Evolutionary conservation across 495 filamentous ascomycete species (phyloP), one percentile per base, ranked within the genome.

Genomic region (Penicillium antarcticum): DNA sequence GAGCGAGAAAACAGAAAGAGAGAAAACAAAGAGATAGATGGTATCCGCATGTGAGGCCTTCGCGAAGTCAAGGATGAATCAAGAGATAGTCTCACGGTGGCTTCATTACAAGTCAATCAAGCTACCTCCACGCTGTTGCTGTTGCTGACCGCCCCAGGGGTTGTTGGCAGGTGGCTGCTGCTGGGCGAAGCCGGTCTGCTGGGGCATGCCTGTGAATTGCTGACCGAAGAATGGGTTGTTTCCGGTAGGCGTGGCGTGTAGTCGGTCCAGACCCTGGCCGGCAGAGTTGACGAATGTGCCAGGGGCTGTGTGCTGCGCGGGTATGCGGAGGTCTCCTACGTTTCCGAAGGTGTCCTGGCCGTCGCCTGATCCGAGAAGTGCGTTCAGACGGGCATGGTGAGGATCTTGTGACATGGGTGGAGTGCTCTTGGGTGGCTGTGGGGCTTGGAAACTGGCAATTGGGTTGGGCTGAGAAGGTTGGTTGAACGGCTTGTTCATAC

Each of bases 341-440:
- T 99, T 99, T 45, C 94, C 94, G 66, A 96, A 99, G 1, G 95
- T 97, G 65, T 99, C 94, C 73, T 91, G 86, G 18, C 94, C 94
- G 38, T 97, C 95, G 49, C 94, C 91, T 18, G 77, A 77, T 7
- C 88, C 80, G 38, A 99, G 81, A 11, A 99, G 86, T n/a, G 87
- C 83, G 58, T 97, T 97, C 48, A 99, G 84, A 60, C 80, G 84
- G n/a, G 86, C 82, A 59, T 91, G 85, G 58, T 95, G 88, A 37
- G 92, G 87, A 61, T 88, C 86, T 43, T 72, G 70, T 42, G 64
- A 48, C 47, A 72, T 65, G 10, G 74, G 73, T 0, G 77, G 71
- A 0, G 66, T 68, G 48, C 65, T 69, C 61, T 76, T 80, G 13
- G 73, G 70, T 17, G 73, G 74, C 56, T 68, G 64, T 12, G 72